Evolutionary conservation across 352 stramenopile species (phyloP).

Genomic region (Pseudoperonospora humuli): DNA sequence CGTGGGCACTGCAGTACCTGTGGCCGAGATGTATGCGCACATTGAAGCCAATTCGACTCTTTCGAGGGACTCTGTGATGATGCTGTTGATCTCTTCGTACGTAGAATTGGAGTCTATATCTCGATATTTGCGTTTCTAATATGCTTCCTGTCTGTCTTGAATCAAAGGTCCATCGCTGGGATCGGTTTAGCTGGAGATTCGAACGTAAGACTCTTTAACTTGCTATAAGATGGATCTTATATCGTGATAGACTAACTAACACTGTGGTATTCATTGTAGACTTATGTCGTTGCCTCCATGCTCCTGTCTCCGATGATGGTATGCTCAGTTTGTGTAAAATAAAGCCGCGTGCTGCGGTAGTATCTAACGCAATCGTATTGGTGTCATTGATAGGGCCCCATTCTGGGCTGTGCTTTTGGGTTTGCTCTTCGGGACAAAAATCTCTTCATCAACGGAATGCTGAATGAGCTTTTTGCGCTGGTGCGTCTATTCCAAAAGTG

Average conservation of each 20-base stretch:
- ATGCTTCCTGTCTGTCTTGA: neutral
- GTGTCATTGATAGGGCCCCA: conserved; percentile 41
- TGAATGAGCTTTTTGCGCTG: conserved; percentile 77
- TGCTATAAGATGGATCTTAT: neutral
- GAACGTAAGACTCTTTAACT: conserved; percentile 21
- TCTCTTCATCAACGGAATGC: conserved; percentile 76
- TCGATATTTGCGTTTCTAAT: neutral
- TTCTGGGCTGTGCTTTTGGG: conserved; percentile 77
- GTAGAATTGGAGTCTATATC: neutral
- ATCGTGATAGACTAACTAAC: conserved; percentile 3
- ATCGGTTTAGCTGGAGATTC: conserved; percentile 78
- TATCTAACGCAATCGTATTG: conserved; percentile 1
- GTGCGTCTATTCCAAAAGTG: conserved; percentile 17
- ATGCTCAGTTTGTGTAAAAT: neutral
- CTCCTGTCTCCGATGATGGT: conserved; percentile 84
- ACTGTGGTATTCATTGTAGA: conserved; percentile 24
- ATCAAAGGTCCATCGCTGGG: conserved; percentile 59
- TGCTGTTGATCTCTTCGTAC: conserved; percentile 84
- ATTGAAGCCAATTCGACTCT: conserved; percentile 79
- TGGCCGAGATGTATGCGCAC: conserved; percentile 84
- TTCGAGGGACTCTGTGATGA: conserved; percentile 73
- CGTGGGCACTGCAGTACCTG: conserved; percentile 70
- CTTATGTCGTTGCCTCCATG: conserved; percentile 83
- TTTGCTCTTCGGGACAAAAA: conserved; percentile 72
- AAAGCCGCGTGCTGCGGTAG: neutral